Conservation (phyloP, 345 rosid genomes). For the Mercurialis annua region DNA sequence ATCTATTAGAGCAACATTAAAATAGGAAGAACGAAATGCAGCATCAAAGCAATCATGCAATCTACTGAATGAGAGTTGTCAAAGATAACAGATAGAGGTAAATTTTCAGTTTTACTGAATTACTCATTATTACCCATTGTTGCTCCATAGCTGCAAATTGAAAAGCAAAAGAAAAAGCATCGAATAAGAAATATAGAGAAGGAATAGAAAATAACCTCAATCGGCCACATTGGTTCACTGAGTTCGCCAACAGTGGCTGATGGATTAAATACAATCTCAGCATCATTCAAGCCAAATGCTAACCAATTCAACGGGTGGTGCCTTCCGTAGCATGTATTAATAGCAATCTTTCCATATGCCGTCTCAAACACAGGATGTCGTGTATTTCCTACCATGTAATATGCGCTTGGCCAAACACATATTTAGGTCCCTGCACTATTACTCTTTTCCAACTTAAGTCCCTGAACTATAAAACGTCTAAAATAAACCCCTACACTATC, state of each 20-base stretch:
- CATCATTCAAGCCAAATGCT: constrained; percentile 95
- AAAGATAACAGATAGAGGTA: not conserved
- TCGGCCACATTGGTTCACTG: constrained; percentile 99
- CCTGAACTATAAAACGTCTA: too few relatives aligned
- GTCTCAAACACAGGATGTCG: constrained; percentile 98
- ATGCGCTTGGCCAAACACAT: too few relatives aligned
- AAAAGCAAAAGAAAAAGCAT: too few relatives aligned
- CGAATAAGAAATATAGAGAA: not conserved
- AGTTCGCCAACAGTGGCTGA: constrained; percentile 98
- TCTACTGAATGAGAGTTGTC: not conserved
- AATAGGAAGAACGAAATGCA: not conserved
- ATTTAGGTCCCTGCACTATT: too few relatives aligned
- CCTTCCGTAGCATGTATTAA: constrained; percentile 92
- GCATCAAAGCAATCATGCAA: not conserved
- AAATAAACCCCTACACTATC: too few relatives aligned
- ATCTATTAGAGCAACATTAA: too few relatives aligned
- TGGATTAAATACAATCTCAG: constrained; percentile 97
- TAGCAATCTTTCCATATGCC: constrained; percentile 75
- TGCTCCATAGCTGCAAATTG: not conserved
- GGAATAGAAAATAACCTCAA: constrained; percentile 53
- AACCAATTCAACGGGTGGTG: constrained; percentile 96
- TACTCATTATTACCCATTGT: too few relatives aligned
- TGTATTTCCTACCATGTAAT: constrained; percentile 96
- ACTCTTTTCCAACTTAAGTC: too few relatives aligned
- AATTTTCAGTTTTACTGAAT: too few relatives aligned